Percentiles rank a stretch among this genome's conserved stretches.
phyloP scores from a whole-genome alignment of 2,329 filamentous ascomycete species.

The Sarocladiaceae sp. region DNA sequence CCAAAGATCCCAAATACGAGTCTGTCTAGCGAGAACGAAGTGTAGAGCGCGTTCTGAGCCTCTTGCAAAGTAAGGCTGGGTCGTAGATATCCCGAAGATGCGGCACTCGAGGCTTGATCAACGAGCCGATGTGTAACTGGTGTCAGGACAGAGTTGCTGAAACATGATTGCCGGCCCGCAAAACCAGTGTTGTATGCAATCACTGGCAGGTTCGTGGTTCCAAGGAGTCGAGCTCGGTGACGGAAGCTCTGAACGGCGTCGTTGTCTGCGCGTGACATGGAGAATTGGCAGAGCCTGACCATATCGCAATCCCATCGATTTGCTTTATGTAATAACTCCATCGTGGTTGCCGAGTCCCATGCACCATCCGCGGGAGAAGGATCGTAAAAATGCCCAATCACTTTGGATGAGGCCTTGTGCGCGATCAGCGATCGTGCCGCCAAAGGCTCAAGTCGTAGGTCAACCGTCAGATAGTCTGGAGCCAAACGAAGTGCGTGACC shows the following conservation, averaged over 20 bases:
- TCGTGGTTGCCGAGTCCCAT: constrained; percentile 32
- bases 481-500: constrained; percentile 45
- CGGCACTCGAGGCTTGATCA: neutral
- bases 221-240: constrained; percentile 29
- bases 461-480: constrained; percentile 41
- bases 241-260: constrained; percentile 42
- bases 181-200: constrained; percentile 47
- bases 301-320: constrained; percentile 41
- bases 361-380: constrained; percentile 18
- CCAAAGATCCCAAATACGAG: constrained; percentile 57
- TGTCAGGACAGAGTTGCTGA: constrained; percentile 47
- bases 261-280: constrained; percentile 40
- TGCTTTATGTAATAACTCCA: neutral
- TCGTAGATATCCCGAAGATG: constrained; percentile 10
- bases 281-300: constrained; percentile 44
- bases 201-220: constrained; percentile 30
- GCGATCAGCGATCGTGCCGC: constrained; percentile 18
- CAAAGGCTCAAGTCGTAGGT: constrained; percentile 17
- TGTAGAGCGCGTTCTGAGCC: constrained; percentile 37
- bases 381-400: constrained; percentile 36
- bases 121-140: constrained; percentile 6
- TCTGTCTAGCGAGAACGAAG: constrained; percentile 49
- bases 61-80: constrained; percentile 14
- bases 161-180: constrained; percentile 44
- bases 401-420: constrained; percentile 38